Percentiles rank a stretch among this genome's conserved stretches.
Conservation (phyloP, 1,284 basidiomycete species). For the Trichosporon sp. region DNA sequence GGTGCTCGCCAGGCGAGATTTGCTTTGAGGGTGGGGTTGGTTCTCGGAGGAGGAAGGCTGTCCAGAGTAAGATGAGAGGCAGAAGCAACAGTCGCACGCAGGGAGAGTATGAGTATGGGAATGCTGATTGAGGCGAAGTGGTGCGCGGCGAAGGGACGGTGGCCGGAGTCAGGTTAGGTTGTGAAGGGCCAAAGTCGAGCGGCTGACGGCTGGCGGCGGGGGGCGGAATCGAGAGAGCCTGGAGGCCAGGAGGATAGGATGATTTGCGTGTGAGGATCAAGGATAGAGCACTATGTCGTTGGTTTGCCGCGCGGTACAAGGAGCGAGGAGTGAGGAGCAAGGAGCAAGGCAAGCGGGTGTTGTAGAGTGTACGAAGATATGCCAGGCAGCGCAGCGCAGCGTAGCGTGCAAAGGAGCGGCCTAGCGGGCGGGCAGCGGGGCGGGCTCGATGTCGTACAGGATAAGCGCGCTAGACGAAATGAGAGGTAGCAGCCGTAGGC, state of each 20-base stretch:
- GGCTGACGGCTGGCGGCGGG: no score
- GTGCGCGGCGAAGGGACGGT: neutral
- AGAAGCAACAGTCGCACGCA: no score
- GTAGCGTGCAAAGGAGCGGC: no score
- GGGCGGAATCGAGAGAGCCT: neutral
- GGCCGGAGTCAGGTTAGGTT: neutral
- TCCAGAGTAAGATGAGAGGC: no score
- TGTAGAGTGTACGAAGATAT: no score
- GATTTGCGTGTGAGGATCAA: no score
- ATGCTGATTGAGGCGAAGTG: neutral
- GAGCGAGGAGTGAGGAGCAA: no score
- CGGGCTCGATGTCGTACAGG: neutral
- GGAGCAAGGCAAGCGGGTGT: no score
- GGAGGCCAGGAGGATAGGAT: no score
- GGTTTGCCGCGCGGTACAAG: neutral
- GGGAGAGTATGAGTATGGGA: neutral
- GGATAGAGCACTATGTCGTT: neutral
- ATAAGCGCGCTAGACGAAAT: neutral
- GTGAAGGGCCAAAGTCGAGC: no score
- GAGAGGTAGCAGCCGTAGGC: neutral
- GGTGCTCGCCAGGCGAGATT: neutral
- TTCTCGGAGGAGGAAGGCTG: no score
- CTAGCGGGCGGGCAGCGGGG: neutral
- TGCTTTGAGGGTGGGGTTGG: neutral
- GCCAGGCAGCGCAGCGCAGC: no score